Evolutionary conservation across 495 filamentous ascomycete genomes (phyloP), one percentile per base, ranked within the genome.

Genomic region (Oleoguttula mirabilis): DNA sequence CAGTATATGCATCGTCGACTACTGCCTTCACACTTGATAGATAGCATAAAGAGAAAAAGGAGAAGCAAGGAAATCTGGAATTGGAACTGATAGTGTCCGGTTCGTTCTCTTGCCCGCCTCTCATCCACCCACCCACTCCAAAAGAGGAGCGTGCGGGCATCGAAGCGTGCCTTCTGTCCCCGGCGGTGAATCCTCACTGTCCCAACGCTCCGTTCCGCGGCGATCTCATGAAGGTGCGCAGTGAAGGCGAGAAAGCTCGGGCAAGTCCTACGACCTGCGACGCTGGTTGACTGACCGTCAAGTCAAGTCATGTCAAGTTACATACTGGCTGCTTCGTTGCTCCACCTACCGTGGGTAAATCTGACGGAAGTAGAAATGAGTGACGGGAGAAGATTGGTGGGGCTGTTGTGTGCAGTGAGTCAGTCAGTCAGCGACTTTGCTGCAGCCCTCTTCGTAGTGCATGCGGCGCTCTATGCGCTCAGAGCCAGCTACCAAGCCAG

Each of bases 121-220:
- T 23, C 36, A 38, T 10, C 36, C 36, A 10, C 25, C n/a, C 25
- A 7, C 25, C n/a, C n/a, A 7, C 25, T 28, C 25, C 32, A 35
- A 17, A n/a, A 10, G 32, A 7, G 15, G 15, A 11, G 10, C 6
- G 7, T 10, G 32, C 6, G 10, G n/a, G 25, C 25, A n/a, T 48
- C 45, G 5, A 21, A 42, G 41, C 41, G 42, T 32, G 79, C 77
- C 77, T 81, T 82, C 75, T 70, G 55, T 66, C 60, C 70, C 73
- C 77, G 70, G 63, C 36, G 41, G 58, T 55, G 51, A 47, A 52
- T 53, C 55, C 38, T 66, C 66, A 51, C 66, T 88, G 72, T 88
- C 51, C 77, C 77, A 82, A 78, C 76, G 76, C 76, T 79, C 75
- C 76, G 75, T 80, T 77, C 76, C 71, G 71, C 31, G 66, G 70